Base-by-base conservation (phyloP, 1,139 yeast genomes). In the Yamadazyma sp. region DNA sequence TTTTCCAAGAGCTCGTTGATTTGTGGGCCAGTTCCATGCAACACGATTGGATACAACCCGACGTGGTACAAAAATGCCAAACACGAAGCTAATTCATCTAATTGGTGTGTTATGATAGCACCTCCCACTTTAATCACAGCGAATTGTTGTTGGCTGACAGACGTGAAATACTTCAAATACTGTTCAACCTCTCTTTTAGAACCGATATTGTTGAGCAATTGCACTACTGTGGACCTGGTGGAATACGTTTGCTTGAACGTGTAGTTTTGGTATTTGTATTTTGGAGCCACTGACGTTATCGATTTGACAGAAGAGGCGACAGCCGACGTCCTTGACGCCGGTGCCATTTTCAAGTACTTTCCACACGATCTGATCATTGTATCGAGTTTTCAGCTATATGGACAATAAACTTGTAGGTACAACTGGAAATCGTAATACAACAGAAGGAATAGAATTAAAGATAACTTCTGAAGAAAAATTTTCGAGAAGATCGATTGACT, bases 81-180 rank as follows among this genome's bases (percentile, higher is more conserved):
- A 57, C 98, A 91, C 1, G 96, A 87, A 0, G 98, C 98, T 53
- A 92, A 73, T 64, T 92, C 96, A 11, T 89, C 86, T 49, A 94
- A 70, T 54, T 91, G 94, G 55, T 92, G 95, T 37, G 98, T 91
- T 60, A 92, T 92, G 56, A 94, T 91, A 31, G 98, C 99, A 50
- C 99, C 99, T 31, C 99, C 99, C 30, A 92, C 98, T 65, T 92
- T 92, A 66, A 92, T 92, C 36, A 92, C 97, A 10, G 99, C 99
- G 58, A 92, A 92, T 60, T 92, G 98, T 62, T 92, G 98, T 51
- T 87, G 89, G 10, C 88, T 82, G 20, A 92, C 98, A 24, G 97
- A 88, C 1, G 98, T 91, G 72, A 92, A 92, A 64, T 91, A 91
- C 60, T 91, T 91, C 58, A 92, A 77, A 63, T 92, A 92, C 64